Conservation (phyloP, 2,329 filamentous ascomycete genomes). For the Fusarium foetens region DNA sequence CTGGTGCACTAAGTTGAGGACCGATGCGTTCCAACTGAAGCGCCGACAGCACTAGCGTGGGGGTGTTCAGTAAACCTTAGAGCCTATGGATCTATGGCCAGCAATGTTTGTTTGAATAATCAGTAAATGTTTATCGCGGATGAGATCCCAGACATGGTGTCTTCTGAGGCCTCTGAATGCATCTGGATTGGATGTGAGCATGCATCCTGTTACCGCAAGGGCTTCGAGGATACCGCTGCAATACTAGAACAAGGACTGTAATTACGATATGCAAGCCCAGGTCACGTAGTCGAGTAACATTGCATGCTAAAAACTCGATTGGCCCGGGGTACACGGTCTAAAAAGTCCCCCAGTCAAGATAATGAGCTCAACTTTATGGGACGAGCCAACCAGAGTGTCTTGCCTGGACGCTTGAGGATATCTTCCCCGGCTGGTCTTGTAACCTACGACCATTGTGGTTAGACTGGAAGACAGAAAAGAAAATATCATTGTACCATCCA, state of each 20-base stretch:
- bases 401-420: slow-evolving; percentile 25
- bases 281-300: slow-evolving; percentile 35
- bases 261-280: slow-evolving; percentile 45
- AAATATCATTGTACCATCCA: slow-evolving; percentile 10
- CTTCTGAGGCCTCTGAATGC: background rate
- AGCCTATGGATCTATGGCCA: background rate
- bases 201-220: slow-evolving; percentile 4
- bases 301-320: slow-evolving; percentile 14
- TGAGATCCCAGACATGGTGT: background rate
- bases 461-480: background rate
- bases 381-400: slow-evolving; percentile 20
- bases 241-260: slow-evolving; percentile 28
- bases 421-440: slow-evolving; percentile 21
- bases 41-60: slow-evolving; percentile 25
- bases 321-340: slow-evolving; percentile 13
- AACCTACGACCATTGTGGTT: slow-evolving; percentile 7
- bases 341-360: slow-evolving; percentile 7
- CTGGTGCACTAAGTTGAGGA: slow-evolving; percentile 9
- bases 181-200: slow-evolving; percentile 18
- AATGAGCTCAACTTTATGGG: background rate
- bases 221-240: slow-evolving; percentile 1
- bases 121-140: background rate
- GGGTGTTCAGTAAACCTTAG: background rate
- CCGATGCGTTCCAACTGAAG: slow-evolving; percentile 25
- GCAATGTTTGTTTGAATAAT: background rate